Evolutionary conservation across 306 rosid species (phyloP).

Genomic region (Pyrus communis): DNA sequence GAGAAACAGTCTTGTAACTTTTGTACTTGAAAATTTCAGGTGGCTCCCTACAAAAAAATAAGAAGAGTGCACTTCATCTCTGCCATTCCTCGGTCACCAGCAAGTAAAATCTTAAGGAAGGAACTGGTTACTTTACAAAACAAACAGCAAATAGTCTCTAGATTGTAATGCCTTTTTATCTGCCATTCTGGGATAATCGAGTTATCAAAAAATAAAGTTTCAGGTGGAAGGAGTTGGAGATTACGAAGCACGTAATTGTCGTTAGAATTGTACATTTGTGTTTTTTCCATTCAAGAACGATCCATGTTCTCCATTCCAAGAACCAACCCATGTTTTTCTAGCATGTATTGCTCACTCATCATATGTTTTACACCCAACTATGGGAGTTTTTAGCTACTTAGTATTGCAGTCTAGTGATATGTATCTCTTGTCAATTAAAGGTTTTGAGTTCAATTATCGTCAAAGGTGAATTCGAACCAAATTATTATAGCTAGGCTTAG

Average conservation of each 20-base stretch:
- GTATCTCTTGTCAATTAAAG: too few relatives aligned
- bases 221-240: not conserved
- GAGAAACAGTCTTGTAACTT: not conserved
- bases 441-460: too few relatives aligned
- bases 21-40: constrained; percentile 39
- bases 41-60: constrained; percentile 84
- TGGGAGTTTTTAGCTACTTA: too few relatives aligned
- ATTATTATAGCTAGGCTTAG: too few relatives aligned
- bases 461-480: too few relatives aligned
- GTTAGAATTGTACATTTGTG: not conserved
- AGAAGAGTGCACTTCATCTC: constrained; percentile 58
- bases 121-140: constrained; percentile 48
- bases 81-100: constrained; percentile 70
- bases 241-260: not conserved
- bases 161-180: constrained; percentile 33
- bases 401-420: too few relatives aligned
- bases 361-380: not conserved
- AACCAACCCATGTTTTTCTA: not conserved
- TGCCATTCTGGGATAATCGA: not conserved
- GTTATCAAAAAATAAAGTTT: not conserved
- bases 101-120: constrained; percentile 91
- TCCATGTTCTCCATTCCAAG: not conserved
- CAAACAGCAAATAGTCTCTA: constrained; percentile 39
- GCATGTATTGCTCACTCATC: not conserved
- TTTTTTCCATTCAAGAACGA: not conserved